Conservation (phyloP, 1,284 basidiomycete genomes). For the Moniliella sp. region DNA sequence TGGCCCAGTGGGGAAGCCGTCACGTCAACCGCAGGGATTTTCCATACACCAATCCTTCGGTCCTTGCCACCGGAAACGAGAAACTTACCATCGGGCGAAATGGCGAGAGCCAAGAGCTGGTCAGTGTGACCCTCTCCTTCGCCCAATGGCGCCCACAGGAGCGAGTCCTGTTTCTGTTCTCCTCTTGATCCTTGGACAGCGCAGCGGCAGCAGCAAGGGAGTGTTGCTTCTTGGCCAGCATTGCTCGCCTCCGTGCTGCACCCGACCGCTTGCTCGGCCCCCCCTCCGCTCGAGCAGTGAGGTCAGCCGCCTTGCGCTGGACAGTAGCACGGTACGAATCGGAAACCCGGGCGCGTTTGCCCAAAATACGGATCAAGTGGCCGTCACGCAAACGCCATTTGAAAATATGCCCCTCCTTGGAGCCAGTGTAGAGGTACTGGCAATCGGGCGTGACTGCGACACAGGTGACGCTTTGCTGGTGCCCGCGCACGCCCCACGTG, state of each 20-base stretch:
- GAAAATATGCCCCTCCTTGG: slow-evolving; percentile 24
- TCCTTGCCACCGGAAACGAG: slow-evolving; percentile 73
- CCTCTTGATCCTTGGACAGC: no score
- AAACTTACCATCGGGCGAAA: slow-evolving; percentile 63
- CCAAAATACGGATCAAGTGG: slow-evolving; percentile 8
- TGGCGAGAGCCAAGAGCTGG: slow-evolving; percentile 57
- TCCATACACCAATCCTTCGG: slow-evolving; percentile 36
- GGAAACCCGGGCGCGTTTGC: background rate
- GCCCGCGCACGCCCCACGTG: slow-evolving; percentile 43
- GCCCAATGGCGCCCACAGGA: slow-evolving; percentile 3
- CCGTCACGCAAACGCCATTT: slow-evolving; percentile 26
- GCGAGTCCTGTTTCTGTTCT: slow-evolving; percentile 43
- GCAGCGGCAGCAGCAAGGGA: no score
- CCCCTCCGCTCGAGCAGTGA: no score
- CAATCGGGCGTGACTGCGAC: slow-evolving; percentile 51
- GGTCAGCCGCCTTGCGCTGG: background rate
- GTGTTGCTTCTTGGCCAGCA: slow-evolving; percentile 3
- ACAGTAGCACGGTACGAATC: background rate
- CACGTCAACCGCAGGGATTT: slow-evolving; percentile 1
- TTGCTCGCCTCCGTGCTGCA: slow-evolving; percentile 9
- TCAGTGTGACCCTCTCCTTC: slow-evolving; percentile 53
- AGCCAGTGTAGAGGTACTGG: slow-evolving; percentile 39
- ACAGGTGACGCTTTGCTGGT: slow-evolving; percentile 53
- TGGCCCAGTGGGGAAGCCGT: background rate
- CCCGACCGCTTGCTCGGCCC: slow-evolving; percentile 9